Evolutionary conservation across 1,284 basidiomycete genomes (phyloP), one percentile per base, ranked within the genome.

Genomic region (Entoloma clypeatum): DNA sequence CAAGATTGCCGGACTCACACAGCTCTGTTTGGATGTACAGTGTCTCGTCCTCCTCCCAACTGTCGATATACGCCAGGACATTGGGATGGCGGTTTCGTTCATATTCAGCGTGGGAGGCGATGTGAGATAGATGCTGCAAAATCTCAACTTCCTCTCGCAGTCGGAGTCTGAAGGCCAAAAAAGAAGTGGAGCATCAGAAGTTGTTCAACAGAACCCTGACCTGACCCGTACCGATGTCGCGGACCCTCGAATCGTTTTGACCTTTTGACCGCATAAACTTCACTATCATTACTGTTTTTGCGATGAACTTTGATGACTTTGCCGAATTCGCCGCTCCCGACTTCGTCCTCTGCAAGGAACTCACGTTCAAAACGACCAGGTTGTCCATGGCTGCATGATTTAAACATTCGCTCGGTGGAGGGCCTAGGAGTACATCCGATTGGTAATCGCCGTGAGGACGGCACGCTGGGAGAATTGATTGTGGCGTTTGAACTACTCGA

Each of bases 91-190:
- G 62, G 39, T 58, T 56, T 27, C 55, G 49, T 34, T 55, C 60
- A 42, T 57, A 55, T 39, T 55, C 49, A 7, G 54, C 49, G 44
- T 48, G 29, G 9, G 59, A 58, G 28, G 65, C 57, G n/a, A 59
- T 62, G 39, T 63, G 61, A 3, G 80, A 80, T 16, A 99, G 75
- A 55, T 91, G 84, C 49, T 88, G 80, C 25, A 99, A 75, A 47
- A 96, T 84, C 54, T 97, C 91, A 29, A 96, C 92, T 67, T 99
- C 96, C 64, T 99, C 96, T 4, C 92, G 78, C 53, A 97, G 76
- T 21, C 95, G 86, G 40, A 89, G 70, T 41, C 92, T 93, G 48
- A 39, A n/a, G n/a, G n/a, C n/a, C n/a, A n/a, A 50, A 36, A 52
- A 34, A 40, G 41, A 36, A 33, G 50, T n/a, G 48, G 19, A 40